Evolutionary conservation across 192 early-diverging fungal species (phyloP).

Genomic region (Backusella sp.): DNA sequence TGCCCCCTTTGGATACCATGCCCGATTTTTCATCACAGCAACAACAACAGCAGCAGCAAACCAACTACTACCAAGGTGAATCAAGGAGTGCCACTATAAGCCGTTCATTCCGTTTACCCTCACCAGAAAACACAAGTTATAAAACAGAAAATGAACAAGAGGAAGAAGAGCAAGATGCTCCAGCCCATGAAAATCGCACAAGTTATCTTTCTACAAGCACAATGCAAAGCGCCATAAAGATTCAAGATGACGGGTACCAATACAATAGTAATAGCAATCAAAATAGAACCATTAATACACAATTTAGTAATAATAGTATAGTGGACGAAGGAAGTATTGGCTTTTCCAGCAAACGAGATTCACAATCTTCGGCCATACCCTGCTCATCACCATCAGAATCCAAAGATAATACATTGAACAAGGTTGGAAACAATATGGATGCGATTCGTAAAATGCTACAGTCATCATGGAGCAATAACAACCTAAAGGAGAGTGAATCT

Average conservation of each 20-base stretch:
- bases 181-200: not conserved
- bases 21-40: not conserved
- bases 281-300: not conserved
- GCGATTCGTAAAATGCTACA: conserved; percentile 24
- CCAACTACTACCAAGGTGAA: not conserved
- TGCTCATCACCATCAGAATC: not conserved
- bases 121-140: not conserved
- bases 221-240: not conserved
- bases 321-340: not conserved
- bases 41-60: not conserved
- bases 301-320: not conserved
- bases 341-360: not conserved
- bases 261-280: not conserved
- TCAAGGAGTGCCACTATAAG: conserved; percentile 11
- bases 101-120: conserved; percentile 3
- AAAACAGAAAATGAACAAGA: not conserved
- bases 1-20: not conserved
- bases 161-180: not conserved
- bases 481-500: conserved; percentile 20
- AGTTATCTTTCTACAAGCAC: conserved; percentile 1
- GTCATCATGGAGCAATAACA: conserved; percentile 25
- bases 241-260: not conserved
- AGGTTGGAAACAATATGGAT: conserved; percentile 20
- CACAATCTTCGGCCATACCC: not conserved
- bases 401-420: not conserved